Evolutionary conservation across 768 basidiomycete genomes (phyloP).

Genomic region (Jaapia argillacea): DNA sequence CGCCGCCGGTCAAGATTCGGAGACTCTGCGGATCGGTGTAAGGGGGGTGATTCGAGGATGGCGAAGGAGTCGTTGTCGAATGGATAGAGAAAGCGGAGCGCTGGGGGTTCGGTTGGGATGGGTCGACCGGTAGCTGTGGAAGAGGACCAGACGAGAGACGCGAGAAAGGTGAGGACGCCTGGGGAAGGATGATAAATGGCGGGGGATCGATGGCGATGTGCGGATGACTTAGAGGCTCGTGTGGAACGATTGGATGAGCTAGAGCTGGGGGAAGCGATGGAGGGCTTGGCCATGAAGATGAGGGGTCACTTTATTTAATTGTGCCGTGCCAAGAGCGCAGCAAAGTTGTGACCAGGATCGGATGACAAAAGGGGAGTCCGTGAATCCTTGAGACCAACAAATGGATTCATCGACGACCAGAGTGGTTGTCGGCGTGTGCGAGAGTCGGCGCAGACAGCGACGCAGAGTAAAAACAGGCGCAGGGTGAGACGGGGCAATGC

Average conservation of each 20-base stretch:
- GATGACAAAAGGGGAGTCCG: too few relatives aligned
- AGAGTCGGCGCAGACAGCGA: constrained; percentile 12
- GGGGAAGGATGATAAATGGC: constrained; percentile 31
- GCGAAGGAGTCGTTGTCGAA: constrained; percentile 25
- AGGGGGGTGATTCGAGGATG: constrained; percentile 1
- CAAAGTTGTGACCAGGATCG: not conserved
- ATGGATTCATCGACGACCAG: constrained; percentile 2
- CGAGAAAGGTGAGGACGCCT: constrained; percentile 43
- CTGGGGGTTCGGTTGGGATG: constrained; percentile 21
- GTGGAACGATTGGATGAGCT: constrained; percentile 1
- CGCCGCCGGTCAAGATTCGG: too few relatives aligned
- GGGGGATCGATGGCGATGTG: constrained; percentile 10
- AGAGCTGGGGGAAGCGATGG: constrained; percentile 3
- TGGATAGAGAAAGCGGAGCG: constrained; percentile 18
- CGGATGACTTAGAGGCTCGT: constrained; percentile 11
- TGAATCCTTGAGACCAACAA: too few relatives aligned
- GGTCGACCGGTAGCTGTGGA: constrained; percentile 37
- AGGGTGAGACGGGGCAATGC: constrained; percentile 11
- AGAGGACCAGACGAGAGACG: constrained; percentile 41
- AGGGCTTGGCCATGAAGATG: not conserved
- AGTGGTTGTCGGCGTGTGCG: constrained; percentile 8
- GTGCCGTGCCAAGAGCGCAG: constrained; percentile 8
- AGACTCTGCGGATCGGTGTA: constrained; percentile 6
- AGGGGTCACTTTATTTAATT: constrained; percentile 2
- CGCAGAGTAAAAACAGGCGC: constrained; percentile 12